Evolutionary conservation across 2,329 filamentous ascomycete genomes (phyloP), one percentile per base, ranked within the genome.

Genomic region (Beauveria australis): DNA sequence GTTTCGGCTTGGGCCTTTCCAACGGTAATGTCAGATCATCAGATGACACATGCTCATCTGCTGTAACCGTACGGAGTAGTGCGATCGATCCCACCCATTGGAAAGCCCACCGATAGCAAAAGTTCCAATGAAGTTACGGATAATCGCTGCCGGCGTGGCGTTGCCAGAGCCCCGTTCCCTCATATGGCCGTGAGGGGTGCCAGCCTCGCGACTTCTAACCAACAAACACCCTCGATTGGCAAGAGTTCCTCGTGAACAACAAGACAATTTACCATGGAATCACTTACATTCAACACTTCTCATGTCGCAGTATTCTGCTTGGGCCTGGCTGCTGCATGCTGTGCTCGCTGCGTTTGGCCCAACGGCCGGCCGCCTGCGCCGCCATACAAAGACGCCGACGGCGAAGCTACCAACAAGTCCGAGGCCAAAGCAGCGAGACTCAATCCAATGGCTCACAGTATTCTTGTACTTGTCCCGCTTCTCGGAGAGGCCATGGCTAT

Each of bases 351-450:
- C 16, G 16, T 41, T 10, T 30, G 33, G 44, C 19, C 19, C 2
- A 2, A 26, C 12, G 6, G 3, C 18, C 28, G 19, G 26, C 30
- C 37, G 22, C 7, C 14, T 2, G n/a, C 19, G 37, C 46, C 40
- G 24, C 46, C 18, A 18, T 51, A 41, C 33, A 58, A 43, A 33
- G 40, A 59, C 12, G 57, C 16, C 16, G 40, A 59, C 19, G 47
- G 57, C 26, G 48, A 59, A 37, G 57, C 57, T 19, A 59, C 57
- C 24, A 30, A 33, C 14, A 40, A 30, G 37, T 59, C 57, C 18
- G 48, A 59, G 28, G 24, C 24, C 26, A 18, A 59, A 19, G 57
- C 40, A 16, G 41, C 26, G 48, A 46, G 5, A 1, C 22, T 53
- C 19, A 14, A 46, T 16, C 7, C 41, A 19, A 1, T 51, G 5